Evolutionary conservation across 257 asterid species (phyloP), one percentile per base, ranked within the genome.

Genomic region (Knoxia roxburghii): DNA sequence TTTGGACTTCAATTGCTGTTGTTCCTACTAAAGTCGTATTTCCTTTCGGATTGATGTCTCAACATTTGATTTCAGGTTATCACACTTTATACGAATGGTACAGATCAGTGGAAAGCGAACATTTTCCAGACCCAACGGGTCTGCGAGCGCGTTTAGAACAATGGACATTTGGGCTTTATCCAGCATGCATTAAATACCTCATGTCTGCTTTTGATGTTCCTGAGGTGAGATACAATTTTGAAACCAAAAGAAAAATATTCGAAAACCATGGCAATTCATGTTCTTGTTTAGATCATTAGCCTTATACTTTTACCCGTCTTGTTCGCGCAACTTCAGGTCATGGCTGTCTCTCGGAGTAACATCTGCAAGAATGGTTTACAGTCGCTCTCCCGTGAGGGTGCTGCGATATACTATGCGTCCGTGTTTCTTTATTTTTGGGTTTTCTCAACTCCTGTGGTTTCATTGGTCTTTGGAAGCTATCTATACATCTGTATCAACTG

Each of bases 171-270:
- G 97, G 99, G 68, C 97, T 94, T 61, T 94, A 94, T 75, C 99
- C 97, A 61, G 99, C 97, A 23, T 94, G 99, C 83, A 90, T 94
- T 30, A 94, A 94, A 80, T 94, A 94, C 77, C 85, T 94, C 61
- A 94, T 90, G 99, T 94, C 97, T 6, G 97, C 96, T 62, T 94
- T 90, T 73, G 99, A 94, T 69, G 85, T 94, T 61, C 99, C 99
- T 5, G 96, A 94, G 95, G 97, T 89, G 64, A 51, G 76, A 60
- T 65, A 21, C 43, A 29, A 54, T 21, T 43, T 68, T 21, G 11
- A 13, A 12, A 37, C 21, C 46, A 7, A 15, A 20, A 14, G 26
- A 11, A 6, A n/a, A n/a, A n/a, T n/a, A n/a, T n/a, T n/a, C n/a
- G n/a, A n/a, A n/a, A n/a, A n/a, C n/a, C n/a, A n/a, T n/a, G n/a